Evolutionary conservation across 2,329 filamentous ascomycete species (phyloP).

Genomic region (Metarhizium guizhouense): DNA sequence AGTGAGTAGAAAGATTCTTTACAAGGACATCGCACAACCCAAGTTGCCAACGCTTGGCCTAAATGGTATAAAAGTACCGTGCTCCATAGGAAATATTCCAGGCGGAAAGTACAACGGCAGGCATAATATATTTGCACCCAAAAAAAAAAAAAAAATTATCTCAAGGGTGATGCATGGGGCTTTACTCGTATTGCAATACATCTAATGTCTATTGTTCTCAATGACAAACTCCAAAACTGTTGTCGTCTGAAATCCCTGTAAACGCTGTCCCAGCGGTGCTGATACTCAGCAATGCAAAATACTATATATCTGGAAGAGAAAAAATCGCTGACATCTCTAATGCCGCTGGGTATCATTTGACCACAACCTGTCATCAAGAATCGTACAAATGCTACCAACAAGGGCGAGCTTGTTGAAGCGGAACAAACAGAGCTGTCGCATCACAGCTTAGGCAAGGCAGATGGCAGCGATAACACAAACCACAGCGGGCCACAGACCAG

Average conservation of each 20-base stretch:
- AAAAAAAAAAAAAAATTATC: not conserved
- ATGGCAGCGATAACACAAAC: constrained; percentile 35
- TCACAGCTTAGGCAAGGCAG: constrained; percentile 27
- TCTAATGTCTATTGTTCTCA: too few species aligned
- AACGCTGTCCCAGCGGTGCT: not conserved
- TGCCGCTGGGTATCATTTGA: not conserved
- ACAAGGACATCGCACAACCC: too few species aligned
- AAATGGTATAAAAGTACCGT: too few species aligned
- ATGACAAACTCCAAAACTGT: too few species aligned
- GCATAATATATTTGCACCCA: too few species aligned
- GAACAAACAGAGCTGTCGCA: not conserved
- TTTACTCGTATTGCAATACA: too few species aligned
- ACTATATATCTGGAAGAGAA: not conserved
- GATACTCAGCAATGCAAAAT: not conserved
- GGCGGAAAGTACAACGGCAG: too few species aligned
- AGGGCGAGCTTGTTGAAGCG: not conserved
- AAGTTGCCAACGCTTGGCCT: too few species aligned
- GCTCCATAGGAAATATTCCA: too few species aligned
- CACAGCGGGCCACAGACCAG: constrained; percentile 42
- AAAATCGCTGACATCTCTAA: not conserved
- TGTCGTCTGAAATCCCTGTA: too few species aligned
- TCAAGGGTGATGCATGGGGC: too few species aligned
- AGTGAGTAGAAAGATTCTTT: too few species aligned
- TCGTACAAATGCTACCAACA: not conserved
- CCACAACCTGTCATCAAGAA: not conserved